phyloP scores from a whole-genome alignment of 805 yeast species.

The Metschnikowia sp. region DNA sequence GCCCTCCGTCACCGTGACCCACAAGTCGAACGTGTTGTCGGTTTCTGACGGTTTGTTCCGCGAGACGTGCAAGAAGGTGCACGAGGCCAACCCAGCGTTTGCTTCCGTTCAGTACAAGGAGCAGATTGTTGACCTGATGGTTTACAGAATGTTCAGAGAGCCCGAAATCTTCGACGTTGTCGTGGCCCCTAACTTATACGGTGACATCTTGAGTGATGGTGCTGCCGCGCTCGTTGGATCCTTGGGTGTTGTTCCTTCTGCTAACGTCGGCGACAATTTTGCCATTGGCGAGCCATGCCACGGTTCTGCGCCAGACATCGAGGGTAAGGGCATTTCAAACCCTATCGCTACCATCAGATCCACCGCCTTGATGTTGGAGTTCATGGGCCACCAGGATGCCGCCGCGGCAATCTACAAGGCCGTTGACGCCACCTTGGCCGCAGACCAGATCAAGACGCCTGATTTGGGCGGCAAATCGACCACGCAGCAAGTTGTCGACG shows the following conservation, averaged over 20 bases:
- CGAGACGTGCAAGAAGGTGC: constrained; percentile 69
- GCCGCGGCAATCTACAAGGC: constrained; percentile 93
- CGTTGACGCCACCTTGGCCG: constrained; percentile 87
- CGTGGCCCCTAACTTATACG: constrained; percentile 97
- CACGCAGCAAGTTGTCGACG: constrained; percentile 84
- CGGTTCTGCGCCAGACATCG: constrained; percentile 98
- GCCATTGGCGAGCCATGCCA: constrained; percentile 99
- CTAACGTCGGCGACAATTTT: constrained; percentile 93
- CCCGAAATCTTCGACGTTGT: constrained; percentile 97
- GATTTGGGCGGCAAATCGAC: constrained; percentile 90
- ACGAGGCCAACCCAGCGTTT: constrained; percentile 58
- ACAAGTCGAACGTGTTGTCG: constrained; percentile 92
- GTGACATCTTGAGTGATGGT: constrained; percentile 95
- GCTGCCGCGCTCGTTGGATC: constrained; percentile 98
- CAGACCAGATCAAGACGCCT: constrained; percentile 79
- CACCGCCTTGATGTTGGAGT: constrained; percentile 94
- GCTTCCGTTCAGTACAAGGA: constrained; percentile 70
- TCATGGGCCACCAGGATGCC: constrained; percentile 84
- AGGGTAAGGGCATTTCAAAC: constrained; percentile 90
- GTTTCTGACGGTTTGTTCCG: constrained; percentile 95
- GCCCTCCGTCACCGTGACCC: constrained; percentile 86
- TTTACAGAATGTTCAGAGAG: constrained; percentile 97
- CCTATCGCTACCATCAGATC: constrained; percentile 98
- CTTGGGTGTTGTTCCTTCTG: constrained; percentile 96
- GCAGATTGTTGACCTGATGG: constrained; percentile 99